Evolutionary conservation across 305 asterid species (phyloP).

Genomic region (Fraxinus sp.): DNA sequence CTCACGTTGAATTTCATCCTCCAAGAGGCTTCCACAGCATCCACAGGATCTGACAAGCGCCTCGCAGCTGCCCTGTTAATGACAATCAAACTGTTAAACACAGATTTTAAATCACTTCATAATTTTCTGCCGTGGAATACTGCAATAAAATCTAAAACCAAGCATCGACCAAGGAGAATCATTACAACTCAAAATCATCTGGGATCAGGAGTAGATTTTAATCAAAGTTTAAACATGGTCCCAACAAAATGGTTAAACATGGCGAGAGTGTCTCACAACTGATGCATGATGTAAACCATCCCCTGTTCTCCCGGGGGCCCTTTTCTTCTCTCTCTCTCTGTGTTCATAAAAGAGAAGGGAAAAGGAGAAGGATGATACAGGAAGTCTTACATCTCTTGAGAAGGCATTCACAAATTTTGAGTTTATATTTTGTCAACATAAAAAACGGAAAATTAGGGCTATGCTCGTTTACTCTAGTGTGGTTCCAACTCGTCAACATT

Average conservation of each 20-base stretch:
- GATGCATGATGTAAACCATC: not conserved
- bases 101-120: not conserved
- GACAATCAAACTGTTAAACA: not conserved
- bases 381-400: not conserved
- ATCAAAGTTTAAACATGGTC: not conserved
- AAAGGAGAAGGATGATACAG: not conserved
- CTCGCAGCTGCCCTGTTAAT: constrained; percentile 71
- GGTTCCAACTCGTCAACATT: no score
- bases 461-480: no score
- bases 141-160: not conserved
- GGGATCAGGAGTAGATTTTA: not conserved
- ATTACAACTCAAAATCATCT: not conserved
- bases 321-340: not conserved
- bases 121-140: not conserved
- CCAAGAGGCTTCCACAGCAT: constrained; percentile 50
- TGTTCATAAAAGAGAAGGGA: not conserved
- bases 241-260: not conserved
- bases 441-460: no score
- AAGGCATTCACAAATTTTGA: not conserved
- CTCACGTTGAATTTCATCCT: constrained; percentile 65
- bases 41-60: constrained; percentile 57
- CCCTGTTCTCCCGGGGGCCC: not conserved
- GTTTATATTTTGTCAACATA: not conserved
- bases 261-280: not conserved
- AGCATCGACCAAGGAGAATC: not conserved